A percentile compares a stretch with the other conserved stretches of the same genome.
phyloP scores from a whole-genome alignment of 345 rosid genomes.

The Raphanus raphanistrum region DNA sequence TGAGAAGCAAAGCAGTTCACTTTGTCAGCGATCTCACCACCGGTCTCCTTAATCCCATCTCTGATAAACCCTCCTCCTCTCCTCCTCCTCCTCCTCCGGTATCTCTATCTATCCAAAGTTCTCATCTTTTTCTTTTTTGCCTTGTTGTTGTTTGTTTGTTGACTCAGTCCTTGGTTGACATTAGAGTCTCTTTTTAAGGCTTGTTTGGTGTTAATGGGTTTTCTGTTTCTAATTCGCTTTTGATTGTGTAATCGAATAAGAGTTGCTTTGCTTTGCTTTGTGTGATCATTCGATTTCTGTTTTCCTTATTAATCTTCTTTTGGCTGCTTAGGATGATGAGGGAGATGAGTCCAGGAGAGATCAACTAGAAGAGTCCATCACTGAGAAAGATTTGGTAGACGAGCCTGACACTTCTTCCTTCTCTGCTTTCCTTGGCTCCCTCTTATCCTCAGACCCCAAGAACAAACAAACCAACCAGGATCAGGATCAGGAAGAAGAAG shows the following conservation, averaged over 20 bases:
- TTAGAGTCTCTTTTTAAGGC: neutral
- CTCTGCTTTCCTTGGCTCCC: slow-evolving; percentile 83
- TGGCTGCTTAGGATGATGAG: slow-evolving; percentile 51
- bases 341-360: slow-evolving; percentile 47
- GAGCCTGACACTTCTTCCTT: slow-evolving; percentile 97
- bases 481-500: slow-evolving; percentile 26
- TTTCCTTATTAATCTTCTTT: neutral
- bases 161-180: slow-evolving; percentile 6
- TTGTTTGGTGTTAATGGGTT: neutral
- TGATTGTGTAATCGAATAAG: neutral
- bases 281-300: too few relatives aligned
- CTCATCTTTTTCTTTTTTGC: neutral
- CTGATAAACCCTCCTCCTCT: slow-evolving; percentile 69
- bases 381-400: slow-evolving; percentile 48
- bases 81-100: slow-evolving; percentile 41
- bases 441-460: slow-evolving; percentile 53
- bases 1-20: slow-evolving; percentile 90
- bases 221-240: too few relatives aligned
- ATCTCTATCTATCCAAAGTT: slow-evolving; percentile 9
- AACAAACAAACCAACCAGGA: slow-evolving; percentile 40
- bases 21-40: slow-evolving; percentile 95
- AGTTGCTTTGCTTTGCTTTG: neutral
- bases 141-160: neutral
- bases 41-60: slow-evolving; percentile 89
- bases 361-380: slow-evolving; percentile 51